A percentile compares a stretch with the other conserved stretches of the same genome.
Evolutionary conservation across 78 protist genomes (phyloP).

Genomic region (Monocercomonoides exilis): DNA sequence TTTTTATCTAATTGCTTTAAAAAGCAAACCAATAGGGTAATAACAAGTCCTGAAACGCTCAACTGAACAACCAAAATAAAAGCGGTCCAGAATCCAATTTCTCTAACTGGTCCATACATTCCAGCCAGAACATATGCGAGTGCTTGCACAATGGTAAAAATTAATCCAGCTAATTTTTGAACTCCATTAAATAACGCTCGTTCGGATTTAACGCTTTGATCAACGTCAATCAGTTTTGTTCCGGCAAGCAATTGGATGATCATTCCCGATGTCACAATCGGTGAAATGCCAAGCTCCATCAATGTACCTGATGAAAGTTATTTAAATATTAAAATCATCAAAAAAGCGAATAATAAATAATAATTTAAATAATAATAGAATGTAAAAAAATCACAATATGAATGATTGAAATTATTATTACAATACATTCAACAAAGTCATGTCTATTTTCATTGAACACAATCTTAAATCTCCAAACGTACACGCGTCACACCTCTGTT

Average conservation of each 20-base stretch:
- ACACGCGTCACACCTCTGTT: too few relatives aligned
- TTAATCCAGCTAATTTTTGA: slow-evolving; percentile 91
- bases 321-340: not conserved
- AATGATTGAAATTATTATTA: too few relatives aligned
- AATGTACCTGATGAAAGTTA: slow-evolving; percentile 59
- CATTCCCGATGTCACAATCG: slow-evolving; percentile 92
- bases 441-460: too few relatives aligned
- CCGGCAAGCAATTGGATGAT: slow-evolving; percentile 79
- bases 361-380: not conserved
- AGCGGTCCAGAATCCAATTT: slow-evolving; percentile 77
- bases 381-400: too few relatives aligned
- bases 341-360: not conserved
- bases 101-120: slow-evolving; percentile 89
- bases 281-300: slow-evolving; percentile 99
- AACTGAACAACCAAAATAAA: slow-evolving; percentile 91
- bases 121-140: slow-evolving; percentile 89
- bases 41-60: slow-evolving; percentile 88
- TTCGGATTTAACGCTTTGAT: slow-evolving; percentile 75
- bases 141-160: slow-evolving; percentile 90
- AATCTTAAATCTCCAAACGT: too few relatives aligned
- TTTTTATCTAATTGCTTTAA: not conserved
- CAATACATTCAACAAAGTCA: too few relatives aligned
- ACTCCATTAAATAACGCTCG: slow-evolving; percentile 80
- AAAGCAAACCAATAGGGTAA: slow-evolving; percentile 64
- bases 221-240: slow-evolving; percentile 89